Percentiles rank a stretch among this genome's conserved stretches.
These are phyloP conservation scores for Cochlearia excelsa DNA, from an alignment of 345 rosid genomes.

Conservation along the genomic window DNA sequence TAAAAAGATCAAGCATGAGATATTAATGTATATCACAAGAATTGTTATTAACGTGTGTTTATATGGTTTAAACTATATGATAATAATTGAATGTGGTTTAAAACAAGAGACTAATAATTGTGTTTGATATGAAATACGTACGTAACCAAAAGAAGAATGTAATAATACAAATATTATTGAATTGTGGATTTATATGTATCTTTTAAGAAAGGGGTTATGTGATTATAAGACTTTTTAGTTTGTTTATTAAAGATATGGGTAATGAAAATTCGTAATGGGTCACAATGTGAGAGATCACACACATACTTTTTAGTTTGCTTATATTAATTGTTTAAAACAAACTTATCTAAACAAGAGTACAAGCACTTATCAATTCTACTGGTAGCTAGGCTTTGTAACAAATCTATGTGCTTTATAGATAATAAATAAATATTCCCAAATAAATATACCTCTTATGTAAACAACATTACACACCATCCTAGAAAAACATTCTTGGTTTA, in stretches of 20 bases:
- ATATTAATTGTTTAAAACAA: no score
- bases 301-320: no score
- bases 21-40: no score
- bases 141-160: slow-evolving; percentile 20
- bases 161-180: slow-evolving; percentile 14
- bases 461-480: slow-evolving; percentile 7
- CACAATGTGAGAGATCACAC: slow-evolving; percentile 8
- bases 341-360: no score
- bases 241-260: slow-evolving; percentile 24
- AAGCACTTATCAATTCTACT: not conserved
- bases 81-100: no score
- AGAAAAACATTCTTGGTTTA: slow-evolving; percentile 12
- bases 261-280: slow-evolving; percentile 22
- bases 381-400: slow-evolving; percentile 5
- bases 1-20: no score
- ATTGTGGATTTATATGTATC: slow-evolving; percentile 23
- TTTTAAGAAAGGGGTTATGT: slow-evolving; percentile 25
- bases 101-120: no score
- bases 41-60: no score
- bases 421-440: not conserved
- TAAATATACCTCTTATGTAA: not conserved
- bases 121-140: slow-evolving; percentile 1
- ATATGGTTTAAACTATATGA: no score
- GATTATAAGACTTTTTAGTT: slow-evolving; percentile 27
- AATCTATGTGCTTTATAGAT: not conserved